Percentiles rank a stretch among this genome's conserved stretches.
Conservation (phyloP, 352 stramenopile species). For the Pythium sp. region DNA sequence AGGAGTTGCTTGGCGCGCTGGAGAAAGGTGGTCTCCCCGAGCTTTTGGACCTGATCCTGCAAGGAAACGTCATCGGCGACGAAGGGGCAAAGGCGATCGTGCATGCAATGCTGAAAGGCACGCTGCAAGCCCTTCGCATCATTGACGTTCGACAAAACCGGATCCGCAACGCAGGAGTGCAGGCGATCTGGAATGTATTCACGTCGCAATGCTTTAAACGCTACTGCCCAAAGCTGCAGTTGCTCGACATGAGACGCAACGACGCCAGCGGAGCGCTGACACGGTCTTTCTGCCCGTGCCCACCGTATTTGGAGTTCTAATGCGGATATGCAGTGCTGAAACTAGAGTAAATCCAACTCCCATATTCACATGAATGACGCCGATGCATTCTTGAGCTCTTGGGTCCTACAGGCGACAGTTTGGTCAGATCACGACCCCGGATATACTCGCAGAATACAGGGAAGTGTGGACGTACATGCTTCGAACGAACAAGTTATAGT, state of each 20-base stretch:
- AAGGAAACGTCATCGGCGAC: slow-evolving; percentile 61
- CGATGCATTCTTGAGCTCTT: slow-evolving; percentile 71
- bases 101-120: slow-evolving; percentile 54
- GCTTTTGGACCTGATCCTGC: slow-evolving; percentile 44
- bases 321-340: background rate
- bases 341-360: background rate
- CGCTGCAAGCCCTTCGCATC: slow-evolving; percentile 32
- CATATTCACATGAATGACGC: slow-evolving; percentile 52
- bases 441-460: background rate
- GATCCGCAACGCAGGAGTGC: slow-evolving; percentile 56
- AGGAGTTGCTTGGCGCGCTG: slow-evolving; percentile 37
- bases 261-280: slow-evolving; percentile 46
- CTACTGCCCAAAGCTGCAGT: slow-evolving; percentile 59
- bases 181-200: slow-evolving; percentile 72
- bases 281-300: slow-evolving; percentile 53
- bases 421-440: background rate
- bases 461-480: slow-evolving; percentile 44
- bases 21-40: slow-evolving; percentile 51
- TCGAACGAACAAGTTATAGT: slow-evolving; percentile 56
- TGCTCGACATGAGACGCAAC: slow-evolving; percentile 65
- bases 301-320: slow-evolving; percentile 52
- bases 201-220: slow-evolving; percentile 43
- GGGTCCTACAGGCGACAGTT: slow-evolving; percentile 28
- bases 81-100: slow-evolving; percentile 49
- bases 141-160: slow-evolving; percentile 67